Conservation (phyloP, 129 eudicot species). For the Lactuca saligna region DNA sequence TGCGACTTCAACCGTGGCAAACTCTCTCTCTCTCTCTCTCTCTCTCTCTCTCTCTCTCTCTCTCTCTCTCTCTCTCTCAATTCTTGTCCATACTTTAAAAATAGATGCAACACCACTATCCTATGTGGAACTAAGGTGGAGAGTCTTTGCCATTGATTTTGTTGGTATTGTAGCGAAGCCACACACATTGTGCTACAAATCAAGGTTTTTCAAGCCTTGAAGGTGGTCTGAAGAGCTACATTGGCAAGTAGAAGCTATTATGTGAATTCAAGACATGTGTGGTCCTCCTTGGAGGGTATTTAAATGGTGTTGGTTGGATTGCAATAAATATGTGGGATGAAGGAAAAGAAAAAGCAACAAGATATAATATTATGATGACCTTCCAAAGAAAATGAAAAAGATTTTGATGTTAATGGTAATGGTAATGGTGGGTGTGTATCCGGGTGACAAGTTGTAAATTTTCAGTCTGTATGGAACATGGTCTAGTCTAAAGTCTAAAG, state of each 20-base stretch:
- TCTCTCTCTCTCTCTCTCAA: too few species aligned
- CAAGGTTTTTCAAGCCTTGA: too few species aligned
- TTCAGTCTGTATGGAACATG: neutral
- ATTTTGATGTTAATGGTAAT: conserved; percentile 4
- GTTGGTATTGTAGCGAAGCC: too few species aligned
- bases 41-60: too few species aligned
- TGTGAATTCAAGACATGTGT: conserved; percentile 89
- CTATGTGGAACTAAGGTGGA: too few species aligned
- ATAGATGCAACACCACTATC: too few species aligned
- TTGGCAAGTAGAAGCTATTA: conserved; percentile 51
- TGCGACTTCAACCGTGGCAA: too few species aligned
- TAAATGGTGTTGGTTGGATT: neutral
- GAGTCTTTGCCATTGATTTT: too few species aligned
- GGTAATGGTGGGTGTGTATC: conserved; percentile 3
- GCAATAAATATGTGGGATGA: conserved; percentile 49
- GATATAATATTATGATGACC: conserved; percentile 33
- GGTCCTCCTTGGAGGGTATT: conserved; percentile 67
- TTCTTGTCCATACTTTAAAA: too few species aligned
- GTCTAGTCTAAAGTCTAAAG: neutral
- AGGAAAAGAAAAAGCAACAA: conserved; percentile 4
- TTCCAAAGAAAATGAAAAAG: neutral
- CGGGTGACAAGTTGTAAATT: too few species aligned
- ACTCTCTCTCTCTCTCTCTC: too few species aligned
- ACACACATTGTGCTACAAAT: too few species aligned
- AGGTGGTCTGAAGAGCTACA: conserved; percentile 49